Percentiles rank a stretch among this genome's conserved stretches.
Evolutionary conservation across 495 filamentous ascomycete genomes (phyloP).

Genomic region (Platismatia glauca): DNA sequence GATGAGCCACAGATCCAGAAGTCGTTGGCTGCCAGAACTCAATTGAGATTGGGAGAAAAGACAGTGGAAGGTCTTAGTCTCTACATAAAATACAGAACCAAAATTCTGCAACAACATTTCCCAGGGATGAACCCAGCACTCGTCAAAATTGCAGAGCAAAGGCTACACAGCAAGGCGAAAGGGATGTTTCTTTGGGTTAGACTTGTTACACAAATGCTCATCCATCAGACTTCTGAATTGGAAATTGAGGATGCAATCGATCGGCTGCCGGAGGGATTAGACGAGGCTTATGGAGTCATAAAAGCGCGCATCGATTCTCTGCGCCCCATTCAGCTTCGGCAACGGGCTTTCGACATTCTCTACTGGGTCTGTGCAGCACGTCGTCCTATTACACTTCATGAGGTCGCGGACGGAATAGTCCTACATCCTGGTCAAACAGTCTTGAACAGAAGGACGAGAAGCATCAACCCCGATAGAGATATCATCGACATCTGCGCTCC

Average conservation of each 20-base stretch:
- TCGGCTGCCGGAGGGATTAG: constrained; percentile 13
- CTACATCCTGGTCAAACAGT: background rate
- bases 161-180: constrained; percentile 5
- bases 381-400: constrained; percentile 5
- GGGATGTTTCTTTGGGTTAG: constrained; percentile 21
- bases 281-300: constrained; percentile 16
- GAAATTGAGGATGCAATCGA: constrained; percentile 8
- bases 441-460: constrained; percentile 7
- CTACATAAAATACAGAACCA: constrained; percentile 3
- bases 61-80: constrained; percentile 2
- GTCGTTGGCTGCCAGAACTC: background rate
- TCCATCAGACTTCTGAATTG: background rate
- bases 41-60: constrained; percentile 3
- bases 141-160: background rate
- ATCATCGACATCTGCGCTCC: constrained; percentile 14
- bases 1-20: constrained; percentile 9
- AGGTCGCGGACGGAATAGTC: constrained; percentile 14
- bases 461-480: background rate
- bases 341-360: constrained; percentile 12
- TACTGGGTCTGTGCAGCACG: constrained; percentile 13
- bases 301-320: constrained; percentile 5
- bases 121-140: background rate
- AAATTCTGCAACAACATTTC: background rate
- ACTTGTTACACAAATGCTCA: constrained; percentile 10
- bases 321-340: background rate